Evolutionary conservation across 2,329 filamentous ascomycete species (phyloP), one percentile per base, ranked within the genome.

Genomic region (Whalleya microplaca): DNA sequence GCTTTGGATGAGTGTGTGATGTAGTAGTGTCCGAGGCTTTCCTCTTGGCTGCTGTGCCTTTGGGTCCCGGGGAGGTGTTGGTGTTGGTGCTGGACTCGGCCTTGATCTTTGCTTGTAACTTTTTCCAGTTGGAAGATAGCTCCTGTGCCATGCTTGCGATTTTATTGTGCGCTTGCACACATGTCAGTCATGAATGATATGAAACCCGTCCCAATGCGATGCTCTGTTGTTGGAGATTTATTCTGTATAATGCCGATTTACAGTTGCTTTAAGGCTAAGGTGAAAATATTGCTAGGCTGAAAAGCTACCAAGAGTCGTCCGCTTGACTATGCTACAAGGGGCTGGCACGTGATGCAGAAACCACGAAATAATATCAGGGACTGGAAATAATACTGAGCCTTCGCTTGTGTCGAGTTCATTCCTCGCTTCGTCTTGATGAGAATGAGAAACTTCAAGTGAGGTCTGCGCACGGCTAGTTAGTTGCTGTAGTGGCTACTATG

Each of bases 41-140:
- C 61, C 80, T 75, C 59, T 80, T 79, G 73, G 75, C 62, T n/a
- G 75, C 62, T n/a, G 72, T 56, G 16, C 71, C 6, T 43, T 56
- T 62, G 21, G 70, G 16, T 6, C 27, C 45, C 27, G 60, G 54
- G 41, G 63, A 66, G 16, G 73, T 66, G n/a, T 72, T 57, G 23
- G 76, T 71, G 56, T 81, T 66, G 16, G 73, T 66, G n/a, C 72
- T 57, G 23, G 76, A 72, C 56, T 81, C 78, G 41, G 78, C 71
- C 67, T 83, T 79, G 65, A 85, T 75, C 66, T 81, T 82, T 63
- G 83, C 82, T 75, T 92, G 89, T 52, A 93, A 80, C 75, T 84
- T 88, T 75, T 91, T 92, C 90, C 90, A 93, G 71, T 93, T 93
- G 51, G 83, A 85, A 12, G 85, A 88, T 32, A 88, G 73, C 65